A percentile compares a stretch with the other conserved stretches of the same genome.
phyloP scores from a whole-genome alignment of 1,139 yeast species.

The Debaryomyces udenii region DNA sequence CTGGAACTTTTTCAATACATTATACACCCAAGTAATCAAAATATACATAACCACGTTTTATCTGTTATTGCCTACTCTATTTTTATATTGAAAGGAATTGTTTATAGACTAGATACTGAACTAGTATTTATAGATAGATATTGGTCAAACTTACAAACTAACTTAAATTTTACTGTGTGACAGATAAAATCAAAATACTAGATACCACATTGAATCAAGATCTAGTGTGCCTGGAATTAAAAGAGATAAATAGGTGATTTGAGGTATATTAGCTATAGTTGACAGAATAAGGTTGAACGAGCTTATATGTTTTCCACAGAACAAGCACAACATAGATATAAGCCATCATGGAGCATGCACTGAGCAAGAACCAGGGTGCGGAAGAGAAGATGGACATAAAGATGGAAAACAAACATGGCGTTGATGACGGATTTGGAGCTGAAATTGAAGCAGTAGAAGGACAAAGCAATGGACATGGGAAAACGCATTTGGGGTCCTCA shows the following conservation, averaged over 20 bases:
- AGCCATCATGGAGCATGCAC: conserved; percentile 7
- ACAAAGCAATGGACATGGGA: background rate
- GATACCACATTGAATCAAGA: background rate
- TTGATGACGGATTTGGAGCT: background rate
- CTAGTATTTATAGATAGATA: conserved; percentile 3
- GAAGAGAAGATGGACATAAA: background rate
- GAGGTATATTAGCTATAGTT: background rate
- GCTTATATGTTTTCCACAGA: conserved; percentile 7
- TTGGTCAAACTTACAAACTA: background rate
- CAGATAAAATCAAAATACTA: background rate
- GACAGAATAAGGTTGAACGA: background rate
- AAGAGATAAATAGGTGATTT: conserved; percentile 1
- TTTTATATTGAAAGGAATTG: background rate
- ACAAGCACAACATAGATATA: background rate
- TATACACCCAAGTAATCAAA: conserved; percentile 1
- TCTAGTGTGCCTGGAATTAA: no score
- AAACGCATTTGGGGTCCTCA: background rate
- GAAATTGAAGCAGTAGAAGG: background rate
- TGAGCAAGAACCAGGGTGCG: conserved; percentile 5
- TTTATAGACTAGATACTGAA: conserved; percentile 6
- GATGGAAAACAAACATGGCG: background rate
- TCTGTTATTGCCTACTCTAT: no score
- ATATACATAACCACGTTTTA: conserved; percentile 9
- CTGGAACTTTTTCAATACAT: conserved; percentile 4
- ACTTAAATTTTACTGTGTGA: no score